Evolutionary conservation across 2,329 filamentous ascomycete species (phyloP), one percentile per base, ranked within the genome.

Genomic region (Colletotrichum phormii): DNA sequence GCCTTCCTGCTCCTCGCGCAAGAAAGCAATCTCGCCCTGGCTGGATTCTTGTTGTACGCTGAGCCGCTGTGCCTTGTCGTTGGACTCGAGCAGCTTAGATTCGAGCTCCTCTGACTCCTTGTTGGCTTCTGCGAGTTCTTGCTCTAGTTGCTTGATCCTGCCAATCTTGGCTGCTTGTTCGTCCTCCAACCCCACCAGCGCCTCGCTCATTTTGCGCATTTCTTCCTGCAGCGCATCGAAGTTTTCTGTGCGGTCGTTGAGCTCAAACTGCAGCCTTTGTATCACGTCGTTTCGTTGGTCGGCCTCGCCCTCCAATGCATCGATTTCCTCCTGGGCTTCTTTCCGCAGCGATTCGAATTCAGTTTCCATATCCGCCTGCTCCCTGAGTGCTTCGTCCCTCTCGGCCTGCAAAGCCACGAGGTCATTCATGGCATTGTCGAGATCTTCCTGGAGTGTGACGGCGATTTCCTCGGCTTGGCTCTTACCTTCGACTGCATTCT

Each of bases 1-100:
- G 22, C 90, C 91, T 82, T 99, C 97, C 82, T 99, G 97, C 84
- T 99, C 97, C 80, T 99, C 97, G 1, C 97, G 92, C 63, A 99
- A 83, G 88, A 99, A 99, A 1, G 94, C 92, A 82, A 98, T 97
- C 82, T 99, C 97, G 72, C 93, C 93, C 78, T 98, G 96, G 69
- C 93, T 93, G 5, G 94, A 97, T 82, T 99, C 97, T 75, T 96
- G 93, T 79, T 98, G 95, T 37, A 99, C 94, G 4, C 93, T 92
- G 3, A 98, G 88, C 65, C 95, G 91, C 78, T 97, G 93, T 60
- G 93, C 92, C 86, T 98, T 98, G 77, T 93, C 91, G 79, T 96
- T 96, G 7, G 94, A 87, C 79, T 98, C 96, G 53, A 92, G 89
- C 18, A 98, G 89, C 80, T 94, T 94, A 80, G 93, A 91, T 81